A percentile compares a stretch with the other conserved stretches of the same genome.
Evolutionary conservation across 805 yeast genomes (phyloP).

Genomic region (Metschnikowia colocasiae): DNA sequence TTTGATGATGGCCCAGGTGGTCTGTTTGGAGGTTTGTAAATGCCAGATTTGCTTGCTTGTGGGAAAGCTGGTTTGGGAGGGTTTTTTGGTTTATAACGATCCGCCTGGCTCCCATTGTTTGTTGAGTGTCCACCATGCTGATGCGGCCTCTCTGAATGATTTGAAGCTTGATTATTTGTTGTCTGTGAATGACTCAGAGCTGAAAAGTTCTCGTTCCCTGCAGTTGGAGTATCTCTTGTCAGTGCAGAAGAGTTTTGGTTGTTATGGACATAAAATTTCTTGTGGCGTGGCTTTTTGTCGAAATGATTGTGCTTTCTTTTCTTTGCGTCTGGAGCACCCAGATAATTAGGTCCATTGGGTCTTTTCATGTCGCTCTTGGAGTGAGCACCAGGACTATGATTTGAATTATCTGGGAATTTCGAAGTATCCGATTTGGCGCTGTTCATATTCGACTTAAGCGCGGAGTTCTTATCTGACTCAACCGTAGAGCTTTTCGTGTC

Average conservation of each 20-base stretch:
- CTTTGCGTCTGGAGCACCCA: neutral
- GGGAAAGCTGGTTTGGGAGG: slow-evolving; percentile 3
- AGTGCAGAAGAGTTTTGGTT: neutral
- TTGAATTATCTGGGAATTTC: no score
- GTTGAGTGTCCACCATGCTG: neutral
- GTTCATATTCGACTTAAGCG: no score
- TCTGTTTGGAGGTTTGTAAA: slow-evolving; percentile 11
- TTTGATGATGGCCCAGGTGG: neutral
- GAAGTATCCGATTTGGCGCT: no score
- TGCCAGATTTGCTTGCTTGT: slow-evolving; percentile 11
- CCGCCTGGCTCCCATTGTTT: neutral
- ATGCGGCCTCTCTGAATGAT: neutral
- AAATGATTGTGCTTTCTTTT: neutral
- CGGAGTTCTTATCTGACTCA: no score
- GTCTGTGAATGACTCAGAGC: neutral
- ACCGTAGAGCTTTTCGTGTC: no score
- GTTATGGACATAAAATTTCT: neutral
- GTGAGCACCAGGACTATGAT: neutral
- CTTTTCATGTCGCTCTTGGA: neutral
- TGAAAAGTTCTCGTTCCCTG: neutral
- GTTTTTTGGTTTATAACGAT: neutral
- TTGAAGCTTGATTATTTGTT: no score
- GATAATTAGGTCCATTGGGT: neutral
- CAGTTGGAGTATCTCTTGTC: neutral
- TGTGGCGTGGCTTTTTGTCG: neutral